A percentile compares a stretch with the other conserved stretches of the same genome.
Conservation (phyloP, 768 basidiomycete genomes). For the Tulasnella sp. region DNA sequence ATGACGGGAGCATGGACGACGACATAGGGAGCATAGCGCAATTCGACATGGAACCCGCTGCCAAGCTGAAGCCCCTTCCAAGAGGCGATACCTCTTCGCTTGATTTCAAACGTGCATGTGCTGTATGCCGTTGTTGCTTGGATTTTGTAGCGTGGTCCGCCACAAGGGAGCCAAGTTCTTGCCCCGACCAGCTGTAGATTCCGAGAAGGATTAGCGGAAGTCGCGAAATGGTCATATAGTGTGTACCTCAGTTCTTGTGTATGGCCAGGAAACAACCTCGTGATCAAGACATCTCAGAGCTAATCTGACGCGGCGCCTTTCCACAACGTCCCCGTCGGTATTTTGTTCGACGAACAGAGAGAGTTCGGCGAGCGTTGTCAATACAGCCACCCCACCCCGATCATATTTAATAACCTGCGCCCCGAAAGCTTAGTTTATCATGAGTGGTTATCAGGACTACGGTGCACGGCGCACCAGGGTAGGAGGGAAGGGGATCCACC, state of each 20-base stretch:
- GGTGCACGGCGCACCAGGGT: constrained; percentile 53
- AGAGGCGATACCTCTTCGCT: constrained; percentile 55
- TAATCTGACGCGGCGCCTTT: constrained; percentile 60
- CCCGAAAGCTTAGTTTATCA: constrained; percentile 17
- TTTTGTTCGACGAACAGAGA: constrained; percentile 68
- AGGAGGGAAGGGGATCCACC: constrained; percentile 81
- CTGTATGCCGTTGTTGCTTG: constrained; percentile 53
- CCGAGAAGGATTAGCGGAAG: neutral
- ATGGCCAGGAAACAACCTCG: constrained; percentile 63
- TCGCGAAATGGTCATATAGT: constrained; percentile 37
- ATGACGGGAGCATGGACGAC: constrained; percentile 55
- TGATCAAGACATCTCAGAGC: constrained; percentile 70
- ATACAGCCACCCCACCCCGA: constrained; percentile 55
- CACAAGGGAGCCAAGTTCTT: constrained; percentile 45
- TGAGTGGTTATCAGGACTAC: neutral
- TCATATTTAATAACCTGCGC: constrained; percentile 69
- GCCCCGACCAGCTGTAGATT: constrained; percentile 54
- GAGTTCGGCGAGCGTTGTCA: constrained; percentile 56
- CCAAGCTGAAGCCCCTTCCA: constrained; percentile 62
- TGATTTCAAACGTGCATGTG: constrained; percentile 55
- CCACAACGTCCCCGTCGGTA: constrained; percentile 52
- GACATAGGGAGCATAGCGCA: constrained; percentile 61
- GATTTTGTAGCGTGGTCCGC: constrained; percentile 56
- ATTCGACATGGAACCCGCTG: constrained; percentile 67
- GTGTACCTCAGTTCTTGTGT: constrained; percentile 58